A percentile compares a stretch with the other conserved stretches of the same genome.
Conservation (phyloP, 2,329 filamentous ascomycete species). For the Calonectria pseudoturangicola region DNA sequence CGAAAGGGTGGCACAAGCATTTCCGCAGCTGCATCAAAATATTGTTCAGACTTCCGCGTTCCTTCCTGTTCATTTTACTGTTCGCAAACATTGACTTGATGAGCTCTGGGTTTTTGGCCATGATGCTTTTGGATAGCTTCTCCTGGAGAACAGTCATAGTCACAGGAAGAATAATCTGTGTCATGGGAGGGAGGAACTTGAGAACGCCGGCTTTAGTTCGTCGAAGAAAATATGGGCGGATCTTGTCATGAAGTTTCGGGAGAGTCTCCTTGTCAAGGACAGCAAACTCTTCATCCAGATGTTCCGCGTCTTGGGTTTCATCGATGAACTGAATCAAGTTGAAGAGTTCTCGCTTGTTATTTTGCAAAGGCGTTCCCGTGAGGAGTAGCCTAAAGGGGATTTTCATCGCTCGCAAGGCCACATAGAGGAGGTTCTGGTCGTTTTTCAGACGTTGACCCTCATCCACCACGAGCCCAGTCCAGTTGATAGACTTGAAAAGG, state of each 20-base stretch:
- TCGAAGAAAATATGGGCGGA: slow-evolving; percentile 81
- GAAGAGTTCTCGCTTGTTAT: slow-evolving; percentile 95
- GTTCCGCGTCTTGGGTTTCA: slow-evolving; percentile 78
- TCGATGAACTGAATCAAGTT: slow-evolving; percentile 98
- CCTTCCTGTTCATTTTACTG: slow-evolving; percentile 78
- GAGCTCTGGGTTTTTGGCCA: slow-evolving; percentile 91
- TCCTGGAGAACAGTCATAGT: slow-evolving; percentile 96
- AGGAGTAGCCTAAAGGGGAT: slow-evolving; percentile 90
- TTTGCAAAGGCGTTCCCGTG: slow-evolving; percentile 94
- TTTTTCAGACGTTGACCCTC: slow-evolving; percentile 98
- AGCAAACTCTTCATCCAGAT: slow-evolving; percentile 84
- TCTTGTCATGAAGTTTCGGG: slow-evolving; percentile 85
- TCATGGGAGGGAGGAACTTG: slow-evolving; percentile 93
- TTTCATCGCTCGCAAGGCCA: slow-evolving; percentile 81
- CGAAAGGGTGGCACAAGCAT: slow-evolving; percentile 95
- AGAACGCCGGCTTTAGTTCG: slow-evolving; percentile 94
- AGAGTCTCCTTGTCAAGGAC: slow-evolving; percentile 91
- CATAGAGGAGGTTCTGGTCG: slow-evolving; percentile 88
- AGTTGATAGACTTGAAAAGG: slow-evolving; percentile 83
- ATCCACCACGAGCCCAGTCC: slow-evolving; percentile 93
- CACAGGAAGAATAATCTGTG: slow-evolving; percentile 96
- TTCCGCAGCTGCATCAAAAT: slow-evolving; percentile 97
- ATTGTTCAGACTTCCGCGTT: slow-evolving; percentile 90
- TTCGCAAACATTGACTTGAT: slow-evolving; percentile 90
- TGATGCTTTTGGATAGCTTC: slow-evolving; percentile 94